Evolutionary conservation across 2,329 filamentous ascomycete species (phyloP).

Genomic region (Epichloe typhina): DNA sequence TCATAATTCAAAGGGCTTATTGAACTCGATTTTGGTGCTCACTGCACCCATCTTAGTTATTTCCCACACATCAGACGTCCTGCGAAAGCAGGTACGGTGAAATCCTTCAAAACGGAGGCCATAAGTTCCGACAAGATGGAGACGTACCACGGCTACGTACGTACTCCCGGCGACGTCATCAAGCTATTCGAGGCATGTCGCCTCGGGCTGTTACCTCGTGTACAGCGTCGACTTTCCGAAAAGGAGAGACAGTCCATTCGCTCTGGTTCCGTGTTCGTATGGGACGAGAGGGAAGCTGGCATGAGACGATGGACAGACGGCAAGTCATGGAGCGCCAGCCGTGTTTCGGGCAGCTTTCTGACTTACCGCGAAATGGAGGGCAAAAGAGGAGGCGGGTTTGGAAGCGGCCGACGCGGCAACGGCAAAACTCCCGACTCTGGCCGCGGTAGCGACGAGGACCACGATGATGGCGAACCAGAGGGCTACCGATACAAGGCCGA

Average conservation of each 20-base stretch:
- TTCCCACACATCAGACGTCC: conserved; percentile 4
- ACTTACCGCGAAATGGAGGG: conserved; percentile 99
- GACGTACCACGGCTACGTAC: conserved; percentile 89
- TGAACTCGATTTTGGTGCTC: background rate
- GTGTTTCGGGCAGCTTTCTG: conserved; percentile 92
- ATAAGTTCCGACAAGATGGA: conserved; percentile 52
- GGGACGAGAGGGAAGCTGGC: conserved; percentile 97
- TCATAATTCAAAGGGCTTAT: background rate
- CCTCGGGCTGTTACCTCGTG: conserved; percentile 74
- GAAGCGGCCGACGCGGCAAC: conserved; percentile 40
- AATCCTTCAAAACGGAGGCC: conserved; percentile 10
- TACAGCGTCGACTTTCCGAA: conserved; percentile 85
- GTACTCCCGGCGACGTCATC: conserved; percentile 92
- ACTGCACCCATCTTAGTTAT: background rate
- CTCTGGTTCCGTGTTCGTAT: conserved; percentile 97
- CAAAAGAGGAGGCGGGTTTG: conserved; percentile 74
- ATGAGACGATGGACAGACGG: conserved; percentile 99
- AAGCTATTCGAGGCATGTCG: conserved; percentile 97
- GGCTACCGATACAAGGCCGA: conserved; percentile 93
- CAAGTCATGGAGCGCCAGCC: conserved; percentile 96
- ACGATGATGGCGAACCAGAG: conserved; percentile 72
- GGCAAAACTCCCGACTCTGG: conserved; percentile 76
- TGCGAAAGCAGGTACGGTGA: conserved; percentile 9
- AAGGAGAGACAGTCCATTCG: conserved; percentile 94
- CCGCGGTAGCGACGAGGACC: conserved; percentile 72